phyloP scores from a whole-genome alignment of 768 basidiomycete species.

The Leccinum disarticulatum region DNA sequence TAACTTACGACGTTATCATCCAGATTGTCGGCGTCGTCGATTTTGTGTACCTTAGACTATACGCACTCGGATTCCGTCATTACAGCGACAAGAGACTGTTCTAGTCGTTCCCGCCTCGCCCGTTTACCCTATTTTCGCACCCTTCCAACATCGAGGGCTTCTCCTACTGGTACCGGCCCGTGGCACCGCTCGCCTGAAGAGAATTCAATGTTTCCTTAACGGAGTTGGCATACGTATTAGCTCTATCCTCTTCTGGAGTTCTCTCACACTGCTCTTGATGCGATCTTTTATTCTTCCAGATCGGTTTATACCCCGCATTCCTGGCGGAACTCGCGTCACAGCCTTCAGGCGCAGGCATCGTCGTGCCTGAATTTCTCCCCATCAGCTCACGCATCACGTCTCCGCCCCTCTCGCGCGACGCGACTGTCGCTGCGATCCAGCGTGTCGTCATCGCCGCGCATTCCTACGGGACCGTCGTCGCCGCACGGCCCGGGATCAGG shows the following conservation, averaged over 20 bases:
- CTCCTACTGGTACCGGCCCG: slow-evolving; percentile 48
- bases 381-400: slow-evolving; percentile 61
- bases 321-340: slow-evolving; percentile 41
- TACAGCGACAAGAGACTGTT: slow-evolving; percentile 40
- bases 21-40: slow-evolving; percentile 59
- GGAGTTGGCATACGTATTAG: slow-evolving; percentile 56
- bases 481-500: slow-evolving; percentile 39
- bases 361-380: slow-evolving; percentile 59
- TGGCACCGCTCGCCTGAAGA: slow-evolving; percentile 45
- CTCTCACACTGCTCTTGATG: background rate
- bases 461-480: slow-evolving; percentile 62
- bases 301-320: slow-evolving; percentile 59
- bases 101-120: slow-evolving; percentile 54
- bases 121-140: slow-evolving; percentile 44
- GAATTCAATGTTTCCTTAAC: slow-evolving; percentile 59
- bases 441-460: slow-evolving; percentile 51
- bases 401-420: slow-evolving; percentile 43
- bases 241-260: background rate
- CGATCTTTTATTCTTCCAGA: slow-evolving; percentile 36
- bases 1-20: background rate
- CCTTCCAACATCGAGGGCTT: slow-evolving; percentile 35
- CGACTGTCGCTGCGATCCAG: slow-evolving; percentile 42
- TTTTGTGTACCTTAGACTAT: slow-evolving; percentile 38
- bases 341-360: slow-evolving; percentile 54
- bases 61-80: slow-evolving; percentile 52